Evolutionary conservation across 495 filamentous ascomycete species (phyloP).

Genomic region (Thermothielavioides terrestris): DNA sequence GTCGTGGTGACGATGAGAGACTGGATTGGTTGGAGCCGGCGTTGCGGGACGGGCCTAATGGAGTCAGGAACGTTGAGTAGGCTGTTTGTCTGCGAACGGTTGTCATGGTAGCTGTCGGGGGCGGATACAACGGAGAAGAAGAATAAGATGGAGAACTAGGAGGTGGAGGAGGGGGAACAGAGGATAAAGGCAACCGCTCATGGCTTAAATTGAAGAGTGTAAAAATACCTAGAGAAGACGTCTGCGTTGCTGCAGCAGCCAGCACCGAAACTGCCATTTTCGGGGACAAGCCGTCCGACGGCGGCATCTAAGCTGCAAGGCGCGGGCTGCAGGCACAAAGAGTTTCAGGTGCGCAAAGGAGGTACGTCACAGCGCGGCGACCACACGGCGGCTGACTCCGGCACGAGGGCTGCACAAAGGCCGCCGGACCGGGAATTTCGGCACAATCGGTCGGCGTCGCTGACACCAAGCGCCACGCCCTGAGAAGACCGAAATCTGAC

Average conservation of each 20-base stretch:
- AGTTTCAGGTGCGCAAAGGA: neutral
- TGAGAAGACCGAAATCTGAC: too few species aligned
- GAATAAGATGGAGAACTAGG: neutral
- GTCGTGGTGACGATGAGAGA: conserved; percentile 27
- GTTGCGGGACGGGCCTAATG: conserved; percentile 8
- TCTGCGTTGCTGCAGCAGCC: conserved; percentile 24
- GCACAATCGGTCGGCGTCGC: conserved; percentile 14
- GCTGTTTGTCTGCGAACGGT: conserved; percentile 5
- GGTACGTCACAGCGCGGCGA: neutral
- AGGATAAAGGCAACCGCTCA: too few species aligned
- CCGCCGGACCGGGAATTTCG: conserved; percentile 14
- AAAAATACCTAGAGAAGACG: conserved; percentile 27
- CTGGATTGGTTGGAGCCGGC: conserved; percentile 16
- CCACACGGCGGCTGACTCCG: neutral
- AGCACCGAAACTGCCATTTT: conserved; percentile 28
- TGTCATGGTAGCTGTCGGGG: too few species aligned
- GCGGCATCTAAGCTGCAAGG: conserved; percentile 5
- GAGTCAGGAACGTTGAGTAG: conserved; percentile 12
- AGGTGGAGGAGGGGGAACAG: too few species aligned
- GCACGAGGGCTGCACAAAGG: neutral
- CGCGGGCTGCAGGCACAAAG: conserved; percentile 9
- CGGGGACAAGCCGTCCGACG: conserved; percentile 5
- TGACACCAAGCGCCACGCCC: conserved; percentile 11
- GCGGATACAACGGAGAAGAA: neutral
- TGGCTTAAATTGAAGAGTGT: conserved; percentile 15